A percentile compares a stretch with the other conserved stretches of the same genome.
Conservation (phyloP, 495 filamentous ascomycete species). For the Penicillium angulare region DNA sequence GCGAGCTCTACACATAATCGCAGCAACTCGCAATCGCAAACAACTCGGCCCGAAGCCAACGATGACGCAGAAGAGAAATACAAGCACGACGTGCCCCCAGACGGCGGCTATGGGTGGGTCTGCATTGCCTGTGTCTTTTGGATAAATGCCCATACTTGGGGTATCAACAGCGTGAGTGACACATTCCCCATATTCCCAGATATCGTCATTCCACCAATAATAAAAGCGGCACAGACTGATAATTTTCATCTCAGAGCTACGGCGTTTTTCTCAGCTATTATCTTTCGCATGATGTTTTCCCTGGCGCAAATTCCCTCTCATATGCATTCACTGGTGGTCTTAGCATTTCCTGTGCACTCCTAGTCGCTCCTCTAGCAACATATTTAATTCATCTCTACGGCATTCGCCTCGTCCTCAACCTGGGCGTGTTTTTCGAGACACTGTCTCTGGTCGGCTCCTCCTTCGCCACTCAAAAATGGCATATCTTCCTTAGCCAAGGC, state of each 20-base stretch:
- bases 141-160: constrained; percentile 59
- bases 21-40: constrained; percentile 5
- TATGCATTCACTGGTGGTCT: constrained; percentile 76
- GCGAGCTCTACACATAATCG: constrained; percentile 1
- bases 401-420: constrained; percentile 54
- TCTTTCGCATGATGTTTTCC: constrained; percentile 57
- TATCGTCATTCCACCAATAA: too few relatives aligned
- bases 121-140: constrained; percentile 49
- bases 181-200: constrained; percentile 5
- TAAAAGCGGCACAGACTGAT: constrained; percentile 8
- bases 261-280: constrained; percentile 74
- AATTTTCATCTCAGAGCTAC: constrained; percentile 40
- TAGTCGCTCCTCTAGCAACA: constrained; percentile 66
- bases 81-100: constrained; percentile 42
- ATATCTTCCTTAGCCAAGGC: constrained; percentile 74
- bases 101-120: constrained; percentile 58
- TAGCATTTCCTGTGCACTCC: constrained; percentile 61
- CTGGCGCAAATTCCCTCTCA: constrained; percentile 54
- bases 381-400: constrained; percentile 53
- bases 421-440: constrained; percentile 60
- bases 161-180: constrained; percentile 48
- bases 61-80: constrained; percentile 31
- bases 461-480: constrained; percentile 68
- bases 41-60: constrained; percentile 12
- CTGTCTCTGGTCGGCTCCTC: constrained; percentile 62